Evolutionary conservation across 169 alveolate genomes (phyloP).

Genomic region (Cryptosporidium tyzzeri): DNA sequence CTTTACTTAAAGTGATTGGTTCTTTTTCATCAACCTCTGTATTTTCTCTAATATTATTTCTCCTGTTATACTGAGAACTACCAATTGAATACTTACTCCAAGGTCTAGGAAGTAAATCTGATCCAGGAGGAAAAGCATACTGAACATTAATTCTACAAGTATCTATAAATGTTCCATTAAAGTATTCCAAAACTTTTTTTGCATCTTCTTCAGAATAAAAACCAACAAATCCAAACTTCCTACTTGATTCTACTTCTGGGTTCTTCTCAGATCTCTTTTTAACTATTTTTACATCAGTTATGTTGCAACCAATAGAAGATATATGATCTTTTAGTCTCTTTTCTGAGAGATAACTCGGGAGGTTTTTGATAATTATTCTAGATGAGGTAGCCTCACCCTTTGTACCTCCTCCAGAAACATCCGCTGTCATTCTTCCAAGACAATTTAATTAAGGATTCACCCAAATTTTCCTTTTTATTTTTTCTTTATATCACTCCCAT

Average conservation of each 20-base stretch:
- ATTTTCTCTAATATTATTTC: conserved; percentile 47
- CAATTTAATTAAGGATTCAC: not conserved
- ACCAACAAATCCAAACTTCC: conserved; percentile 91
- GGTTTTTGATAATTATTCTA: conserved; percentile 84
- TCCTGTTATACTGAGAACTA: conserved; percentile 72
- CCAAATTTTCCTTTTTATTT: not conserved
- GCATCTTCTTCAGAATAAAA: conserved; percentile 87
- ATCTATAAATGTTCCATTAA: conserved; percentile 88
- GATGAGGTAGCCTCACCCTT: conserved; percentile 46
- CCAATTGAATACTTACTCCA: conserved; percentile 82
- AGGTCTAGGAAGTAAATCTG: conserved; percentile 81
- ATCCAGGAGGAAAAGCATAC: conserved; percentile 88
- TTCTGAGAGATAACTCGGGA: conserved; percentile 84
- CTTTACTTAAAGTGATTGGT: conserved; percentile 15
- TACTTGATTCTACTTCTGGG: conserved; percentile 64
- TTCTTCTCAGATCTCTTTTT: conserved; percentile 76
- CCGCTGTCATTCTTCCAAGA: not conserved
- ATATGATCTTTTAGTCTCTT: conserved; percentile 83
- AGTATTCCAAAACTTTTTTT: conserved; percentile 84
- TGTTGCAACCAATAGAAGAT: conserved; percentile 79
- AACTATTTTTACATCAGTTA: conserved; percentile 87
- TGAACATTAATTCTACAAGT: conserved; percentile 88
- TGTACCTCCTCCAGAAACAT: not conserved
- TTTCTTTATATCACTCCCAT: not conserved
- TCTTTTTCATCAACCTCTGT: conserved; percentile 13